phyloP scores from a whole-genome alignment of 176 grass and related monocot genomes.

The Dactylis glomerata region DNA sequence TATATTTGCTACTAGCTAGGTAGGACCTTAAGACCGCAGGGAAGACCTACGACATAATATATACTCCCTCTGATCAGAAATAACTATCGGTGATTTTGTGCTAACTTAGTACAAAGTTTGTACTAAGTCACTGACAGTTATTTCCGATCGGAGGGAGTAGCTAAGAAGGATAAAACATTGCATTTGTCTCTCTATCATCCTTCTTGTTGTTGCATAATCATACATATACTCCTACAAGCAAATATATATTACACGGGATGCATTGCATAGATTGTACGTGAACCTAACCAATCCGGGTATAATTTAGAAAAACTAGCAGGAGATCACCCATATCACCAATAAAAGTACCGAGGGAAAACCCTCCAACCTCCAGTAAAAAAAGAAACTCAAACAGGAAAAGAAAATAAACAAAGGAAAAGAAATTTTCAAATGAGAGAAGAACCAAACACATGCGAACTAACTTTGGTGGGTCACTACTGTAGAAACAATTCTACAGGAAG shows the following conservation, averaged over 20 bases:
- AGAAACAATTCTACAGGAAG: neutral
- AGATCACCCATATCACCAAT: neutral
- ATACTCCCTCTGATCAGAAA: too few relatives aligned
- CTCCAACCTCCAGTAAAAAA: neutral
- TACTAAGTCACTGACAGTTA: too few relatives aligned
- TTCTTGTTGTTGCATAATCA: neutral
- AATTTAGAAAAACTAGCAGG: neutral
- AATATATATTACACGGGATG: neutral
- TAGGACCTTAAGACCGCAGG: neutral
- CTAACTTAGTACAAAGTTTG: too few relatives aligned
- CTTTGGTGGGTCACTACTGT: neutral
- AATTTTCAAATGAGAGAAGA: neutral
- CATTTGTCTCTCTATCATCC: neutral
- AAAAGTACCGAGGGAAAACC: neutral
- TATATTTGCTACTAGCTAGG: neutral
- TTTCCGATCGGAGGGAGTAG: too few relatives aligned
- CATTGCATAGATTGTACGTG: neutral
- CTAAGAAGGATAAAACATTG: neutral
- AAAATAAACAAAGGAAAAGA: neutral
- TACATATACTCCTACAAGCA: neutral
- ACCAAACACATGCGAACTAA: neutral
- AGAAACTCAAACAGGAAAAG: neutral
- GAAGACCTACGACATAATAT: neutral
- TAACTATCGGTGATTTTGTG: too few relatives aligned
- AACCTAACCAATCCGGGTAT: neutral